phyloP scores from a whole-genome alignment of 2,329 filamentous ascomycete genomes.

The Fusarium multiceps region DNA sequence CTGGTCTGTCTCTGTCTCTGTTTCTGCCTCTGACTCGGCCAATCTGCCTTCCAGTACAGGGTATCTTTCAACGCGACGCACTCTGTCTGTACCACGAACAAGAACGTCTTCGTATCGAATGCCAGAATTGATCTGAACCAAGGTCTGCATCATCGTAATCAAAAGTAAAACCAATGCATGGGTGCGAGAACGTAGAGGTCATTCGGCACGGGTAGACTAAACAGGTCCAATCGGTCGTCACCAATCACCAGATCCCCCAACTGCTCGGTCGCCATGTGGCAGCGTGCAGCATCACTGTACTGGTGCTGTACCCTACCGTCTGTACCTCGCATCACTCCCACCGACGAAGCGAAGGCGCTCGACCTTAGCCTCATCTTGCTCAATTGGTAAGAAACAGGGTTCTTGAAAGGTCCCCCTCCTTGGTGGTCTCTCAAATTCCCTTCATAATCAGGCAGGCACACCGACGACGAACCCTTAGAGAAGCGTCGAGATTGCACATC shows the following conservation, averaged over 20 bases:
- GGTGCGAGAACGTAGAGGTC: slow-evolving; percentile 11
- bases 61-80: slow-evolving; percentile 26
- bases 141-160: background rate
- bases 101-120: slow-evolving; percentile 21
- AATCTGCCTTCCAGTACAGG: background rate
- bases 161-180: slow-evolving; percentile 5
- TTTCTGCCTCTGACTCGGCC: slow-evolving; percentile 18
- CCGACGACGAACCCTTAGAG: slow-evolving; percentile 16
- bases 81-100: slow-evolving; percentile 20
- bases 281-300: slow-evolving; percentile 37
- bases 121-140: slow-evolving; percentile 10
- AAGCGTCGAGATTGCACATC: slow-evolving; percentile 32
- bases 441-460: slow-evolving; percentile 24
- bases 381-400: slow-evolving; percentile 20
- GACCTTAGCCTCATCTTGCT: slow-evolving; percentile 32
- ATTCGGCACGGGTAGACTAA: slow-evolving; percentile 16
- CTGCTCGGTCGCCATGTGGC: slow-evolving; percentile 42
- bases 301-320: background rate
- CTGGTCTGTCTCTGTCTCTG: background rate
- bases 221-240: slow-evolving; percentile 2
- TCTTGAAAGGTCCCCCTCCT: slow-evolving; percentile 4
- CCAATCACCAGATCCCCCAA: slow-evolving; percentile 33
- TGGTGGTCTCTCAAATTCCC: background rate
- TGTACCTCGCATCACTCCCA: slow-evolving; percentile 28
- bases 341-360: slow-evolving; percentile 17